Evolutionary conservation across 1,284 basidiomycete genomes (phyloP).

Genomic region (Cutaneotrichosporon arboriforme): DNA sequence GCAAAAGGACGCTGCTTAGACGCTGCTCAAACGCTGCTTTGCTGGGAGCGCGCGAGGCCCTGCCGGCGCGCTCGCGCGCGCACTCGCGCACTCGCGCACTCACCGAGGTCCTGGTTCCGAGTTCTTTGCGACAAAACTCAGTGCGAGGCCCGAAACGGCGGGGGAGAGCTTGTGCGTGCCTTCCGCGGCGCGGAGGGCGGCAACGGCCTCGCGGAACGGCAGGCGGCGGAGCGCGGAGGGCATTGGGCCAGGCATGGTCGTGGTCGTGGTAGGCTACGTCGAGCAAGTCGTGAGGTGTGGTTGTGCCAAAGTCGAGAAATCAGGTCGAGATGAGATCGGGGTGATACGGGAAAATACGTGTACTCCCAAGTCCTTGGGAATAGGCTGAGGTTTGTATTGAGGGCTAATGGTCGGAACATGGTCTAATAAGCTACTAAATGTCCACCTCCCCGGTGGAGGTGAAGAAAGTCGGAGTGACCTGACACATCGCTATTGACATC

Average conservation of each 20-base stretch:
- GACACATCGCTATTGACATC: background rate
- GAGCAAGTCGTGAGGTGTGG: background rate
- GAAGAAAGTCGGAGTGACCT: background rate
- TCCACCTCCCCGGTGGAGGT: background rate
- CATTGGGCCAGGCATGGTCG: background rate
- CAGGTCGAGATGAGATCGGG: background rate
- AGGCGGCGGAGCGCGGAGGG: slow-evolving; percentile 14
- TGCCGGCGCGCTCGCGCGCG: too few species aligned
- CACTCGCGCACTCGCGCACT: too few species aligned
- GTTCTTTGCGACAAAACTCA: slow-evolving; percentile 32
- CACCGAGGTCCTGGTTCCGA: slow-evolving; percentile 32
- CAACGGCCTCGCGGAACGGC: slow-evolving; percentile 26
- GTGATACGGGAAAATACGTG: background rate
- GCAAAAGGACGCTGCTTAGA: too few species aligned
- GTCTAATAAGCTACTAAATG: background rate
- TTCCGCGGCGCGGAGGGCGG: slow-evolving; percentile 19
- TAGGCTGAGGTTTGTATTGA: background rate
- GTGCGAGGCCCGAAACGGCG: slow-evolving; percentile 20
- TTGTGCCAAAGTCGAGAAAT: background rate
- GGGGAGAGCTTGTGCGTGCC: slow-evolving; percentile 21
- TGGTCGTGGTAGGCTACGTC: too few species aligned
- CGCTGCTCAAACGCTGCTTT: too few species aligned
- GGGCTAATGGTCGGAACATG: background rate
- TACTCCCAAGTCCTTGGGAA: background rate
- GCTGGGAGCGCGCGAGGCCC: too few species aligned